These are phyloP conservation scores for Papiliotrema flavescens DNA, from an alignment of 1,284 basidiomycete species.

Conservation along the genomic window DNA sequence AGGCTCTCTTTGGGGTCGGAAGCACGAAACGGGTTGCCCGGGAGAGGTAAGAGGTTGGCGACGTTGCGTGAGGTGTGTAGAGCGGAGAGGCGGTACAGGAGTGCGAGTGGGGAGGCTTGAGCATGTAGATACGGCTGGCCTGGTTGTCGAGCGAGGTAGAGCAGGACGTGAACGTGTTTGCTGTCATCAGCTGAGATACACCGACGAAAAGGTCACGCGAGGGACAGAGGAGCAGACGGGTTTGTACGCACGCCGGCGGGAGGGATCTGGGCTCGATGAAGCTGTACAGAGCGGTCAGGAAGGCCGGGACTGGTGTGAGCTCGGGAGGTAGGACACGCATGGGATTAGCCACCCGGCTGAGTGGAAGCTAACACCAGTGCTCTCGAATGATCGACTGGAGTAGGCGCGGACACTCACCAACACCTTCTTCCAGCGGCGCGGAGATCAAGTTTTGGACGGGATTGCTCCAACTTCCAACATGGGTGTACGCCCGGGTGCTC, in stretches of 20 bases:
- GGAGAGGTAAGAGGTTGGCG: slow-evolving; percentile 5
- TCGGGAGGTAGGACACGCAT: too few relatives aligned
- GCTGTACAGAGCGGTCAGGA: slow-evolving; percentile 2
- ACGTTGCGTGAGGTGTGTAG: slow-evolving; percentile 11
- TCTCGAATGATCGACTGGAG: not conserved
- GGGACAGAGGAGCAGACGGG: not conserved
- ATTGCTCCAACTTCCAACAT: not conserved
- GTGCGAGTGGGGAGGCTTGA: slow-evolving; percentile 8
- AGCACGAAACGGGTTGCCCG: not conserved
- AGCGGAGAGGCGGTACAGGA: slow-evolving; percentile 19
- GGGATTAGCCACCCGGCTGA: too few relatives aligned
- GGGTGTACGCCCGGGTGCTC: not conserved
- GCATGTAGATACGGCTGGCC: not conserved
- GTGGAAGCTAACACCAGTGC: too few relatives aligned
- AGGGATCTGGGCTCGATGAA: slow-evolving; percentile 3
- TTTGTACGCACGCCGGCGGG: slow-evolving; percentile 7
- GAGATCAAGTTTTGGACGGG: slow-evolving; percentile 8
- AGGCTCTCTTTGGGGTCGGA: not conserved
- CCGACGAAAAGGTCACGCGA: not conserved
- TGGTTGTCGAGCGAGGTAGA: slow-evolving; percentile 20
- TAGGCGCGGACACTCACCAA: slow-evolving; percentile 2
- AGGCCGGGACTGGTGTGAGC: slow-evolving; percentile 1
- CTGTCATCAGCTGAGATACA: slow-evolving; percentile 11
- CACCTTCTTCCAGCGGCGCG: slow-evolving; percentile 9
- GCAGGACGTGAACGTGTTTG: slow-evolving; percentile 30